Evolutionary conservation across 768 basidiomycete genomes (phyloP).

Genomic region (Lactifluus piperatus): DNA sequence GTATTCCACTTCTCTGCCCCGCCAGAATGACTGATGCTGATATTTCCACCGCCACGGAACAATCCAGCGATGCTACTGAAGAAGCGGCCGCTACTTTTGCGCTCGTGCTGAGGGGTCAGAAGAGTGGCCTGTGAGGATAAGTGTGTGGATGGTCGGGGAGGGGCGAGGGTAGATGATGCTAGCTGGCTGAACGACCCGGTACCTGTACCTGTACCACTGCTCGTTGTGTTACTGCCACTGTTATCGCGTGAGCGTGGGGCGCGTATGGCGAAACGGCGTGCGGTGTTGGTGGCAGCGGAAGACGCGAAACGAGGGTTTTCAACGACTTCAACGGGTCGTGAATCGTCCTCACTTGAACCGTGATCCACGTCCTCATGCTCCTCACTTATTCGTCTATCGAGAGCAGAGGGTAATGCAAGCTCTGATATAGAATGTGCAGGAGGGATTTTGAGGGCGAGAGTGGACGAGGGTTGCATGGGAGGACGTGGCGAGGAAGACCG

Average conservation of each 20-base stretch:
- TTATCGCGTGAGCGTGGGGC: neutral
- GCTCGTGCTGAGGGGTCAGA: constrained; percentile 1
- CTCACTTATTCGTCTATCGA: constrained; percentile 20
- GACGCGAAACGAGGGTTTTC: constrained; percentile 17
- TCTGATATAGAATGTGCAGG: constrained; percentile 46
- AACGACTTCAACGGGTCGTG: constrained; percentile 14
- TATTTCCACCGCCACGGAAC: constrained; percentile 5
- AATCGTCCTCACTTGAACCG: constrained; percentile 11
- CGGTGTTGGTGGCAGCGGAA: neutral
- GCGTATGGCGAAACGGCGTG: constrained; percentile 3
- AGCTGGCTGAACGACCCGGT: constrained; percentile 17
- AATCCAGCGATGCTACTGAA: constrained; percentile 17
- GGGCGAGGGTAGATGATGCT: neutral
- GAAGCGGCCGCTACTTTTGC: constrained; percentile 13
- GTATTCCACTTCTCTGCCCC: constrained; percentile 27
- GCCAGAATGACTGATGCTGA: neutral
- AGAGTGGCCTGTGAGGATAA: neutral
- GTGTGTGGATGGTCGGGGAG: neutral
- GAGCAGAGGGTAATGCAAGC: constrained; percentile 28
- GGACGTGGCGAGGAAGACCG: constrained; percentile 18
- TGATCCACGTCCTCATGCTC: constrained; percentile 19
- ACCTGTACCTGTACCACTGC: constrained; percentile 16
- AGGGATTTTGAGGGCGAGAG: constrained; percentile 33
- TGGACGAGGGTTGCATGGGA: constrained; percentile 5
- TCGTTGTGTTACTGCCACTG: constrained; percentile 11